phyloP scores from a whole-genome alignment of 1,284 basidiomycete species.

The Marasmius fiardii region DNA sequence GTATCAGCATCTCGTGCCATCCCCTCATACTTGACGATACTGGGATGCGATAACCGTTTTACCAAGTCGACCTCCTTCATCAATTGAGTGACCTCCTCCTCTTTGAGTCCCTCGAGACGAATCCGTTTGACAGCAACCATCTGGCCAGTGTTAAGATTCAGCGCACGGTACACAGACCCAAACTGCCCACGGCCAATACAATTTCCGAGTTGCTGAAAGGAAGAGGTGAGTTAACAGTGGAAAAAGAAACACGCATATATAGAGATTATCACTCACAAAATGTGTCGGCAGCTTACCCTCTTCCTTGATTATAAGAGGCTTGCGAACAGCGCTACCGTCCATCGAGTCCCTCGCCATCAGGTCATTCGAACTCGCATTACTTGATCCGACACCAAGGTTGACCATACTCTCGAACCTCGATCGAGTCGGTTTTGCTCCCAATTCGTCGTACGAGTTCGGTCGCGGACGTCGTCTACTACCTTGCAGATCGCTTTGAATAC shows the following conservation, averaged over 20 bases:
- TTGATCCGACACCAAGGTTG: conserved; percentile 50
- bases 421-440: conserved; percentile 45
- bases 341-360: conserved; percentile 55
- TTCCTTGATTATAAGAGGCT: conserved; percentile 79
- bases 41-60: conserved; percentile 85
- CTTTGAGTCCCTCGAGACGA: conserved; percentile 79
- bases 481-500: conserved; percentile 71
- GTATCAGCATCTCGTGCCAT: conserved; percentile 88
- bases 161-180: conserved; percentile 90
- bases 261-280: conserved; percentile 62
- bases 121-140: conserved; percentile 96
- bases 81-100: conserved; percentile 81
- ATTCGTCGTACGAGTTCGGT: conserved; percentile 68
- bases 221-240: conserved; percentile 12
- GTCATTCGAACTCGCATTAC: conserved; percentile 62
- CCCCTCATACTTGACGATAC: conserved; percentile 95
- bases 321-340: conserved; percentile 62
- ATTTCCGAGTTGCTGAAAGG: conserved; percentile 84
- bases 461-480: conserved; percentile 51
- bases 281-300: conserved; percentile 77
- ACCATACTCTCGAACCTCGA: conserved; percentile 69
- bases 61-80: conserved; percentile 92
- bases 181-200: conserved; percentile 97
- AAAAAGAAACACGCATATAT: conserved; percentile 4
- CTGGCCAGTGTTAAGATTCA: conserved; percentile 89